These are phyloP conservation scores for Thyridium curvatum DNA, from an alignment of 2,329 filamentous ascomycete species.

Conservation along the genomic window DNA sequence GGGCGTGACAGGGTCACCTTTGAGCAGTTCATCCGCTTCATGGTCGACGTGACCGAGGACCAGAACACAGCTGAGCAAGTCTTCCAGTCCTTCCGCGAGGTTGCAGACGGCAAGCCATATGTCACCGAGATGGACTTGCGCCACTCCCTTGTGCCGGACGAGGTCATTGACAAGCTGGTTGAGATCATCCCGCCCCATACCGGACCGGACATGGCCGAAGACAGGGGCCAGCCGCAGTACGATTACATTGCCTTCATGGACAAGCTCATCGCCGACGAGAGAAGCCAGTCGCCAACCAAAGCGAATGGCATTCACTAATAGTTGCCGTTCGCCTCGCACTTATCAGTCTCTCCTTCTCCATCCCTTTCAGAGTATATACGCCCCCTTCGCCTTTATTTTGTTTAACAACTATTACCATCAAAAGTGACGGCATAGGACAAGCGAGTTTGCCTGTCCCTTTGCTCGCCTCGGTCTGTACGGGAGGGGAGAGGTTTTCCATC, in stretches of 20 bases:
- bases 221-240: constrained; percentile 79
- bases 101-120: constrained; percentile 97
- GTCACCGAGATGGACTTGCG: constrained; percentile 96
- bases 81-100: constrained; percentile 94
- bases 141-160: constrained; percentile 91
- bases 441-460: too few species aligned
- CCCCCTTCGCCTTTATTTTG: too few species aligned
- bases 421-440: too few species aligned
- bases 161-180: constrained; percentile 89
- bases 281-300: constrained; percentile 5
- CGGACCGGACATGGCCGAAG: constrained; percentile 78
- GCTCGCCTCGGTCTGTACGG: too few species aligned
- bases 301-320: constrained; percentile 2
- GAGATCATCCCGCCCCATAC: constrained; percentile 79
- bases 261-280: constrained; percentile 55
- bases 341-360: neutral
- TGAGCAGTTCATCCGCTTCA: constrained; percentile 98
- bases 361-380: too few species aligned
- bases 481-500: too few species aligned
- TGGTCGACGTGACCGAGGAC: constrained; percentile 98
- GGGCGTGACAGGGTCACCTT: constrained; percentile 81
- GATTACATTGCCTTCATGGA: constrained; percentile 99
- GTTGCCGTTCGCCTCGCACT: neutral
- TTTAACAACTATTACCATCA: too few species aligned
- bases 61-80: constrained; percentile 98